Base-by-base conservation (phyloP, 2,329 filamentous ascomycete species). In the Colletotrichum trifolii region DNA sequence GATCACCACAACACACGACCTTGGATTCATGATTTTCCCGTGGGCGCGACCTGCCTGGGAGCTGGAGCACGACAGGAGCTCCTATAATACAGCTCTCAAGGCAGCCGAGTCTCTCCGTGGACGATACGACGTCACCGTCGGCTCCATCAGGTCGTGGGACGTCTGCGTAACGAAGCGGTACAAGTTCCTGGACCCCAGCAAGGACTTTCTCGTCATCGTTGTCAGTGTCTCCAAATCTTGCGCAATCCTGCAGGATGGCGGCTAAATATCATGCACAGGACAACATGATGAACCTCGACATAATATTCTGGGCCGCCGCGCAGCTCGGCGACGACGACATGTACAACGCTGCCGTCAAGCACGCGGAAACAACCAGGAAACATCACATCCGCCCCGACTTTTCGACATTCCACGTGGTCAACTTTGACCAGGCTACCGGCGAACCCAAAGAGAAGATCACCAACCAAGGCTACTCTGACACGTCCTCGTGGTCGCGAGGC, bases 401-500 rank as follows among this genome's bases (percentile, higher is more conserved):
- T 10, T 79, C 77, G 2, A 79, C 77, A 1, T 72, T 67, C 35
- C 82, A 85, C 60, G 75, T 84, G 1, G 79, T 82, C n/a, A 77
- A 81, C 57, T 82, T 85, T 54, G 76, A 82, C 33, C 77, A 78
- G 1, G 59, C 57, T 0, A 83, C 76, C 0, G 81, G 82, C 0
- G 56, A 56, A 1, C 68, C 79, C 0, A 78, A 78, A 60, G 71
- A 73, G 1, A 77, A 77, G n/a, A 74, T 82, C 60, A 84, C 82
- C 0, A 82, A 83, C 52, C 82, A 84, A 68, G 82, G 82, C 0
- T 78, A 78, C 69, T 70, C 69, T 2, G 78, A 83, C 55, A 70
- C 70, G 1, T 82, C 78, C 0, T 82, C 77, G 9, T 85, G 82
- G 82, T 73, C 77, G 6, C 75, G 82, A 4, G 82, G 82, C 0